Evolutionary conservation across 176 grass and related monocot species (phyloP), one percentile per base, ranked within the genome.

Genomic region (Tillandsia leiboldiana): DNA sequence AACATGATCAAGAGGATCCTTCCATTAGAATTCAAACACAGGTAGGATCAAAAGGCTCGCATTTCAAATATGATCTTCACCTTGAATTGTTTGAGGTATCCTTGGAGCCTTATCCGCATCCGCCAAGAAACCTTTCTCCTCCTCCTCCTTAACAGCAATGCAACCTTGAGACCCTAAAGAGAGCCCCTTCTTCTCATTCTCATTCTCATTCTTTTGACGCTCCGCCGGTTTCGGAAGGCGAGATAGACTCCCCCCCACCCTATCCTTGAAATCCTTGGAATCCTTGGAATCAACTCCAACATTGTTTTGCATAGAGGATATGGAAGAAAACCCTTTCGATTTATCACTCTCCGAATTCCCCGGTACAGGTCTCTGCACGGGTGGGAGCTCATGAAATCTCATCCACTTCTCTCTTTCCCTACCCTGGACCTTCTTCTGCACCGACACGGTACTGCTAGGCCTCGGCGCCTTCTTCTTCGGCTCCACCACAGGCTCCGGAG

Each of bases 361-460:
- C 50, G 15, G 15, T 33, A 52, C 1, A 29, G 33, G 26, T 2
- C 52, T 12, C 9, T 56, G 23, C 22, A 27, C 70, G 29, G 8
- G 6, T 3, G 70, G 54, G 4, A 49, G 49, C 70, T 72, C 70
- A 23, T 72, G 15, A 18, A 61, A 48, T 14, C 70, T 59, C 53
- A 72, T 61, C 52, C 53, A 61, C 29, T 72, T 72, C 27, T 72
- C 70, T 14, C 27, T 33, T 64, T 73, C 58, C 20, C 56, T 73
- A 58, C 17, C 51, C n/a, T 64, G 56, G 15, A 63, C 18, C 57
- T 49, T 59, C 72, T 49, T 75, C 11, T 52, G 73, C 22, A 8
- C 72, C 0, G 29, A 8, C 48, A 61, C 15, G 2, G 72, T 17
- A 52, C 12, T 52, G 14, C 65, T 65, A 24, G 48, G 49, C 49